phyloP scores from a whole-genome alignment of 768 basidiomycete genomes.

The Suillus spraguei region DNA sequence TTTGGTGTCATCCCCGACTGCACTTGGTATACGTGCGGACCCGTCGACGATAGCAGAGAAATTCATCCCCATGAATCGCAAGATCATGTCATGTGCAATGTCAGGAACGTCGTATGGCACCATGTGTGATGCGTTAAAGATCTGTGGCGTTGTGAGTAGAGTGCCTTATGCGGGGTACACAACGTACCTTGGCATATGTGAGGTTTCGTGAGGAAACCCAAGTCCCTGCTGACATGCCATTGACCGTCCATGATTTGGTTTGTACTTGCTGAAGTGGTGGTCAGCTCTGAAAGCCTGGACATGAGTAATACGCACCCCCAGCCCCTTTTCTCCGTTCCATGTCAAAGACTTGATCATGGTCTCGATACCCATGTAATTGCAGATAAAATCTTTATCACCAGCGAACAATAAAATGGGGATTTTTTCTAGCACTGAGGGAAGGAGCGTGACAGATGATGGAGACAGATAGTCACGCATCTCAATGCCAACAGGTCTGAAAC shows the following conservation, averaged over 20 bases:
- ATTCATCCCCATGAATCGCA: constrained; percentile 95
- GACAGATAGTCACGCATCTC: constrained; percentile 60
- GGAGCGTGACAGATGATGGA: constrained; percentile 69
- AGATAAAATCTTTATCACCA: constrained; percentile 95
- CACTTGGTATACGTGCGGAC: constrained; percentile 79
- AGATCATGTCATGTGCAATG: constrained; percentile 95
- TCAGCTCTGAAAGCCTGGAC: constrained; percentile 9
- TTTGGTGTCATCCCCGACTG: constrained; percentile 73
- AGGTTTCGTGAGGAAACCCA: constrained; percentile 91
- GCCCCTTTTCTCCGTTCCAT: constrained; percentile 85
- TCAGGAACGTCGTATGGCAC: constrained; percentile 86
- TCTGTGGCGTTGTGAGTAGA: constrained; percentile 42
- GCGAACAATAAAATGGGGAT: constrained; percentile 91
- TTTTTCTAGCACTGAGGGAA: constrained; percentile 77
- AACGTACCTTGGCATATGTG: constrained; percentile 83
- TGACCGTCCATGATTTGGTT: constrained; percentile 76
- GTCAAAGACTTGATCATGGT: constrained; percentile 77
- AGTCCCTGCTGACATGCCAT: constrained; percentile 77
- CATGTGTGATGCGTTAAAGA: constrained; percentile 97
- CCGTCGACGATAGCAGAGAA: constrained; percentile 80
- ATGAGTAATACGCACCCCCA: constrained; percentile 61
- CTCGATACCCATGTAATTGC: constrained; percentile 93
- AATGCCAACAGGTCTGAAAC: constrained; percentile 63
- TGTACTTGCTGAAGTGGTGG: constrained; percentile 52
- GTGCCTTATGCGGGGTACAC: neutral